phyloP scores from a whole-genome alignment of 2,329 filamentous ascomycete species.

The Cladosporium sp. region DNA sequence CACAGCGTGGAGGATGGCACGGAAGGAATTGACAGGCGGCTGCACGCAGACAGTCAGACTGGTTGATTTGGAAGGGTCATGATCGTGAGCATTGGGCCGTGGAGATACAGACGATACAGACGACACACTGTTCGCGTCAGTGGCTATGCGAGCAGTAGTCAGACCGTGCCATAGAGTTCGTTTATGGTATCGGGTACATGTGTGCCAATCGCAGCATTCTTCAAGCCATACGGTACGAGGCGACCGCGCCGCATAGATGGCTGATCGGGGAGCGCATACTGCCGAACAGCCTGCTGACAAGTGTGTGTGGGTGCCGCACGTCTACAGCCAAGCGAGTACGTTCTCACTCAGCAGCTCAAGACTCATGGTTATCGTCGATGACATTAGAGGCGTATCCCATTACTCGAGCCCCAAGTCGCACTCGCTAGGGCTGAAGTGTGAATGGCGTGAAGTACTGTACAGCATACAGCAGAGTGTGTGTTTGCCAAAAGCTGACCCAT shows the following conservation, averaged over 20 bases:
- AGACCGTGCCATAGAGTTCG: background rate
- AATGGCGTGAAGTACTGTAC: background rate
- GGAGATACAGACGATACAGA: background rate
- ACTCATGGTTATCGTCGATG: background rate
- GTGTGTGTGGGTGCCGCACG: background rate
- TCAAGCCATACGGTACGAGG: background rate
- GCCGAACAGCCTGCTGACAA: slow-evolving; percentile 5
- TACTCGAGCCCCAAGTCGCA: background rate
- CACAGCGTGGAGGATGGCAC: slow-evolving; percentile 4
- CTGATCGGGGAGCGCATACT: background rate
- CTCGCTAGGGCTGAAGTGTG: background rate
- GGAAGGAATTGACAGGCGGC: slow-evolving; percentile 15
- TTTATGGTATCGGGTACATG: background rate
- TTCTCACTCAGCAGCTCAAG: slow-evolving; percentile 3
- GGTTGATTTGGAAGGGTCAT: background rate
- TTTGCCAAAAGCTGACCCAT: background rate
- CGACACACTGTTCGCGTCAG: slow-evolving; percentile 1
- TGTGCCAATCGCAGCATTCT: slow-evolving; percentile 4
- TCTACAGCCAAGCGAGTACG: background rate
- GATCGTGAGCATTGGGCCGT: background rate
- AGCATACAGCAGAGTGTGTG: background rate
- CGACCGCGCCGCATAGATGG: slow-evolving; percentile 1
- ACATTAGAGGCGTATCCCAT: background rate
- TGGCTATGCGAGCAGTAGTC: slow-evolving; percentile 8
- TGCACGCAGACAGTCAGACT: background rate